Percentiles rank a stretch among this genome's conserved stretches.
phyloP scores from a whole-genome alignment of 1,139 yeast genomes.

The Eremothecium cymbalariae region DNA sequence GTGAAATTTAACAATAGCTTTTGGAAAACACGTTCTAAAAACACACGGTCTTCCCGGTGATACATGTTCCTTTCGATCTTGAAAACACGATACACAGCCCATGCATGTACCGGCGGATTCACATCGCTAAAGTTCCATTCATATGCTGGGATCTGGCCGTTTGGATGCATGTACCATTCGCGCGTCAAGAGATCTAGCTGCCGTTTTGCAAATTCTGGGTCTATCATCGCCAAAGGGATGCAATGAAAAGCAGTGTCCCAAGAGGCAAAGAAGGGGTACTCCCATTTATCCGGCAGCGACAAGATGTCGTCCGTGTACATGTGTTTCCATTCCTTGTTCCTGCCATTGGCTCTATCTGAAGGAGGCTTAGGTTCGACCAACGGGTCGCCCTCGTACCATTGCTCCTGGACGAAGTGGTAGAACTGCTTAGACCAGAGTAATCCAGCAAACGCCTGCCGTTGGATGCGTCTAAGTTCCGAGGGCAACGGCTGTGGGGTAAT shows the following conservation, averaged over 20 bases:
- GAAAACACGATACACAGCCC: constrained; percentile 89
- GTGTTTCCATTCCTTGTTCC: constrained; percentile 87
- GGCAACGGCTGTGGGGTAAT: constrained; percentile 80
- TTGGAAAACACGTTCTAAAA: constrained; percentile 87
- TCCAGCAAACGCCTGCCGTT: constrained; percentile 93
- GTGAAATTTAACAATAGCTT: constrained; percentile 83
- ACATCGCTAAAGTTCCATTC: constrained; percentile 97
- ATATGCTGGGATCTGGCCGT: constrained; percentile 96
- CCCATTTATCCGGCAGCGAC: constrained; percentile 95
- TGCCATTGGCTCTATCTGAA: constrained; percentile 67
- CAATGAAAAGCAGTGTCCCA: constrained; percentile 99
- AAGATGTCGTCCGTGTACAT: constrained; percentile 81
- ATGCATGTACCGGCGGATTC: constrained; percentile 96
- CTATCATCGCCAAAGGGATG: constrained; percentile 89
- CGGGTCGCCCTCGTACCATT: constrained; percentile 89
- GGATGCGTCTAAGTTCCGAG: constrained; percentile 75
- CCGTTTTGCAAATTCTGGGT: constrained; percentile 86
- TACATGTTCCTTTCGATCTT: constrained; percentile 85
- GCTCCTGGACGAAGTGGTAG: constrained; percentile 77
- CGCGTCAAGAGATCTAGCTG: constrained; percentile 82
- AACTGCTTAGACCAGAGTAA: constrained; percentile 92
- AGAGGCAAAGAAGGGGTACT: constrained; percentile 93
- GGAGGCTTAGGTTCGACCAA: constrained; percentile 67
- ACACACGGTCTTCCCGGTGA: constrained; percentile 73
- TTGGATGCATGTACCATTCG: constrained; percentile 98